These are phyloP conservation scores for Suillus subaureus DNA, from an alignment of 768 basidiomycete genomes.

Conservation along the genomic window DNA sequence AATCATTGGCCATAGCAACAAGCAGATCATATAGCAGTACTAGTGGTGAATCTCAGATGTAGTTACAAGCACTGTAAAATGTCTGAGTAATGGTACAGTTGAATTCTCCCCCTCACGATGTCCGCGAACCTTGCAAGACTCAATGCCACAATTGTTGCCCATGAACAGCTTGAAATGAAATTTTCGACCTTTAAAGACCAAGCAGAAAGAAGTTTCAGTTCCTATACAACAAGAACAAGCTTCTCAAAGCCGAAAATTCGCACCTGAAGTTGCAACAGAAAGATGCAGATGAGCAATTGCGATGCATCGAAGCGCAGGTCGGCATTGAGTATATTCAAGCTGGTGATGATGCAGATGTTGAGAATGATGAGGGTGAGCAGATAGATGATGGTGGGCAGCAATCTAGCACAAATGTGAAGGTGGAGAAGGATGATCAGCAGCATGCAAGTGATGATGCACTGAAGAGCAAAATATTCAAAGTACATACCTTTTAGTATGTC, in stretches of 20 bases:
- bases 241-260: background rate
- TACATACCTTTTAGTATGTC: no score
- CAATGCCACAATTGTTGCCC: background rate
- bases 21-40: slow-evolving; percentile 1
- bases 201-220: background rate
- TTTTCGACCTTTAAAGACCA: background rate
- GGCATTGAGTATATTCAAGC: background rate
- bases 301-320: background rate
- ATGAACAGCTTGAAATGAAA: background rate
- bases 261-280: background rate
- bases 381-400: background rate
- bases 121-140: background rate
- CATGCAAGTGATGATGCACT: no score
- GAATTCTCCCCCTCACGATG: background rate
- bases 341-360: background rate
- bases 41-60: background rate
- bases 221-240: background rate
- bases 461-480: no score
- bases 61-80: background rate
- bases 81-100: background rate
- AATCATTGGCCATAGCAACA: background rate
- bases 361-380: slow-evolving; percentile 1
- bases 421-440: no score
- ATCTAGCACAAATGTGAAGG: no score
- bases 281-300: background rate